Conservation (phyloP, 176 grass and related monocot species). For the Oryza officinalis region DNA sequence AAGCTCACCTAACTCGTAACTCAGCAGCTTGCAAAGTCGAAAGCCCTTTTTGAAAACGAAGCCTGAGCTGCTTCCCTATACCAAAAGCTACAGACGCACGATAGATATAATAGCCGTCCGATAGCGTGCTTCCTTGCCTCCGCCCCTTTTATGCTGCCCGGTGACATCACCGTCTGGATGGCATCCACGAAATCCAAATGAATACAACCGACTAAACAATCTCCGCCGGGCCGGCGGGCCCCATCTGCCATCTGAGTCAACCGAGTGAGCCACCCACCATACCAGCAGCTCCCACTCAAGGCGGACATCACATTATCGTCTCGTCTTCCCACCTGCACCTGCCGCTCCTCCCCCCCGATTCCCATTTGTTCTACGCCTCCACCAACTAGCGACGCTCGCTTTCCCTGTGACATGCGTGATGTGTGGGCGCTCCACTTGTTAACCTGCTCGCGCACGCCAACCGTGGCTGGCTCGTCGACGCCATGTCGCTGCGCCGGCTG, state of each 20-base stretch:
- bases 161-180: not conserved
- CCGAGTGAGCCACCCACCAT: slow-evolving; percentile 31
- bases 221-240: too few species aligned
- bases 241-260: slow-evolving; percentile 5
- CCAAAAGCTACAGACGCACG: not conserved
- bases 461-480: too few species aligned
- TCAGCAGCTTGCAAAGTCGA: not conserved
- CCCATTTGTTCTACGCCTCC: slow-evolving; percentile 8
- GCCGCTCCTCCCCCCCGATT: not conserved
- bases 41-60: not conserved
- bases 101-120: not conserved
- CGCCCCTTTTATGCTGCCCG: not conserved
- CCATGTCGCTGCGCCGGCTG: slow-evolving; percentile 31
- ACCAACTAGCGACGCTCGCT: not conserved
- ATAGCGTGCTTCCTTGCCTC: not conserved
- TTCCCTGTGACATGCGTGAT: not conserved
- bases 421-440: slow-evolving; percentile 1
- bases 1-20: too few species aligned
- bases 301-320: not conserved
- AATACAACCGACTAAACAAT: not conserved
- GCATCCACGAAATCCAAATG: slow-evolving; percentile 17
- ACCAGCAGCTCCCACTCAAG: slow-evolving; percentile 4
- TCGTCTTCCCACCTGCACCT: slow-evolving; percentile 8
- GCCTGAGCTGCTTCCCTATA: not conserved
- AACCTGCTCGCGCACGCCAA: not conserved